Conservation (phyloP, 768 basidiomycete genomes). For the Rhodotorula paludigena region DNA sequence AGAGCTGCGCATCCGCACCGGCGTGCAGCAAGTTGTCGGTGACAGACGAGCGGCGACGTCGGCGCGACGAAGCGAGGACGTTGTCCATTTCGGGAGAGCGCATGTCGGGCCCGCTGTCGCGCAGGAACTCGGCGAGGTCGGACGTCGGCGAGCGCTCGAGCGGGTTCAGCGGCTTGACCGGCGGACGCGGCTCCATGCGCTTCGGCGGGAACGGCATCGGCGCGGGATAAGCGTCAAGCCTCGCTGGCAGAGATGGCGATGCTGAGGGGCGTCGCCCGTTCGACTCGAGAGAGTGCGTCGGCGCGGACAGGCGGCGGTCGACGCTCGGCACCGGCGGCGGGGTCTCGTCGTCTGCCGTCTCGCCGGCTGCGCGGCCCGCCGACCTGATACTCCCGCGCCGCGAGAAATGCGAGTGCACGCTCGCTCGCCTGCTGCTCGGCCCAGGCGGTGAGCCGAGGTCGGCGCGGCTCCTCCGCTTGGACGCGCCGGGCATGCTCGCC, state of each 20-base stretch:
- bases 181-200: conserved; percentile 14
- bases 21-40: background rate
- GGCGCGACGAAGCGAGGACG: background rate
- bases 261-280: too few species aligned
- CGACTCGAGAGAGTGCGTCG: too few species aligned
- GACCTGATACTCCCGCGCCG: background rate
- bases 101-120: conserved; percentile 14
- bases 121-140: conserved; percentile 30
- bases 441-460: background rate
- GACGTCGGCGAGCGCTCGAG: conserved; percentile 1
- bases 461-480: conserved; percentile 4
- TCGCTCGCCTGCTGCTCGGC: conserved; percentile 5
- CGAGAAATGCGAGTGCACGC: conserved; percentile 2
- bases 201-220: background rate
- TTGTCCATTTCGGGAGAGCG: conserved; percentile 7
- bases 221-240: background rate
- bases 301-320: too few species aligned
- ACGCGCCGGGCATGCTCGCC: background rate
- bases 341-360: background rate
- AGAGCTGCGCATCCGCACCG: background rate
- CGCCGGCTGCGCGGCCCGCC: background rate
- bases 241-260: too few species aligned
- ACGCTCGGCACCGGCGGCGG: too few species aligned
- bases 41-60: background rate
- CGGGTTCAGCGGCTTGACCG: background rate